A percentile compares a stretch with the other conserved stretches of the same genome.
Conservation (phyloP, 139 green algal species). For the Tetraselmis chui region DNA sequence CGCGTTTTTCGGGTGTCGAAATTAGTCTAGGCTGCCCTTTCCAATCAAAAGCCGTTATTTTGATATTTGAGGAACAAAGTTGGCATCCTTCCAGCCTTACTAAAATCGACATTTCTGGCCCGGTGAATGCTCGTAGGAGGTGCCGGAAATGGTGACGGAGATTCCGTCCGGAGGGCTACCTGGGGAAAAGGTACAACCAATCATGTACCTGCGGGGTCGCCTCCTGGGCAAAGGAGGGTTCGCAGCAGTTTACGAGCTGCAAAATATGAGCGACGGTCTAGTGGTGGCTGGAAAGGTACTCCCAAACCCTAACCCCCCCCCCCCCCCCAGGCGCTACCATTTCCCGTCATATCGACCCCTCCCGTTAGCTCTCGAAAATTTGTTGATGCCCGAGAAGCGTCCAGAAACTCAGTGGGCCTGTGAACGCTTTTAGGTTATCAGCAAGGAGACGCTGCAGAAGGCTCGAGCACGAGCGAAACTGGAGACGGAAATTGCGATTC, state of each 20-base stretch:
- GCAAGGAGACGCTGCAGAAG: not conserved
- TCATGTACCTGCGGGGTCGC: not conserved
- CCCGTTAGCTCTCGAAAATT: too few species aligned
- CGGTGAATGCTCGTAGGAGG: not conserved
- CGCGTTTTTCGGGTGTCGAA: too few species aligned
- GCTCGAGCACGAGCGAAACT: not conserved
- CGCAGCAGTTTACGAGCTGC: not conserved
- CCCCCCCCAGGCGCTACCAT: too few species aligned
- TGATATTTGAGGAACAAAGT: too few species aligned
- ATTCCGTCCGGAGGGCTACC: not conserved
- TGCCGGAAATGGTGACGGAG: not conserved
- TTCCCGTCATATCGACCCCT: too few species aligned
- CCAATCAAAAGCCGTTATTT: too few species aligned
- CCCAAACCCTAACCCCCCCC: too few species aligned
- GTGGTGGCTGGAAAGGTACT: not conserved
- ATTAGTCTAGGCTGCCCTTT: too few species aligned
- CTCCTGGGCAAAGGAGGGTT: constrained; percentile 9
- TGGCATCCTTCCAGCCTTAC: too few species aligned
- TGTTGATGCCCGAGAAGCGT: too few species aligned
- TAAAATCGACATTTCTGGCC: too few species aligned
- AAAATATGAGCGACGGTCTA: not conserved
- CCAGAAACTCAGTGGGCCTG: too few species aligned
- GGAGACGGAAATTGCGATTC: constrained; percentile 4
- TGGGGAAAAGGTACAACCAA: not conserved
- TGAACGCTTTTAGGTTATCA: not conserved